Base-by-base conservation (phyloP, 1,284 basidiomycete species). In the Leccinum angustisporum region DNA sequence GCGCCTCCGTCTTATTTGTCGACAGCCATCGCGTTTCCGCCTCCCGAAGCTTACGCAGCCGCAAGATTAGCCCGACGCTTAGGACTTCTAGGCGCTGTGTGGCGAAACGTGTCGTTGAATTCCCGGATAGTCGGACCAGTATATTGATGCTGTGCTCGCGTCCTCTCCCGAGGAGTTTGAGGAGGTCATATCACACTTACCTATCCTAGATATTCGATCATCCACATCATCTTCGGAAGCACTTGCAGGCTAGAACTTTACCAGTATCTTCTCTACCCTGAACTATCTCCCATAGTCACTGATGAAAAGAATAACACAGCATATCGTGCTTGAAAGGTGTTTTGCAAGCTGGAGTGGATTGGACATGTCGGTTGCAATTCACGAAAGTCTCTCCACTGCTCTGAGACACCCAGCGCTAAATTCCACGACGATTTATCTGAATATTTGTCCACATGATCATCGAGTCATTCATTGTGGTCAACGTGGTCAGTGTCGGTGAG, bases 31-130 rank as follows among this genome's bases (percentile, higher is more conserved):
- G 64, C 67, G 4, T 61, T 60, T n/a, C 62, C 68, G 1, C 55
- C 53, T 5, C 82, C 82, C 31, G 77, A 78, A 4, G 80, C 81
- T 83, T 0, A 86, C 0, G 84, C 83, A 14, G 86, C 86, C 0
- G 86, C 84, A 68, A 90, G 81, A 54, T 91, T 87, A 18, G 10
- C 40, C 40, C 40, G 2, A 13, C 34, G 13, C 13, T 34, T 14
- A 34, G 34, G 11, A 13, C 5, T 13, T 34, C 33, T 34, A 34
- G 33, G 33, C 13, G 34, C 34, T 34, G 13, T 34, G 13, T 34
- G 34, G 34, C 13, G 34, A 34, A 34, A 13, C 34, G 0, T 34
- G 34, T 13, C 34, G 33, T 36, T 36, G 13, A 36, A 14, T 36
- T 36, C 13, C 34, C 34, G 14, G 34, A 36, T 5, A 36, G 13